Base-by-base conservation (phyloP, 2,329 filamentous ascomycete genomes). In the Drechslera avenae region DNA sequence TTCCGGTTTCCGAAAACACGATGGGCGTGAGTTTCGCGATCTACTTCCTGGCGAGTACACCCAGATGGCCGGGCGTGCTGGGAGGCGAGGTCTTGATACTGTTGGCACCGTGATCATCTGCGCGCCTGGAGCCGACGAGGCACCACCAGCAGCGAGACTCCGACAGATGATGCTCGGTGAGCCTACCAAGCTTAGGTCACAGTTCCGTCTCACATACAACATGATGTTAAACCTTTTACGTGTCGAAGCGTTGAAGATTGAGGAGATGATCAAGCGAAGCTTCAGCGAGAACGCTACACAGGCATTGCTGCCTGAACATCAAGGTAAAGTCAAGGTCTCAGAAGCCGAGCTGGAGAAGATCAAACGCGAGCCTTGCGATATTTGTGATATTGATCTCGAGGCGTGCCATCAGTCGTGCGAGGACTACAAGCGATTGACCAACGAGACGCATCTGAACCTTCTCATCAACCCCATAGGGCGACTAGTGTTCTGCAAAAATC, bases 211-310 rank as follows among this genome's bases (percentile, higher is more conserved):
- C 39, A 99, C 95, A 0, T 99, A 99, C 79, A 99, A 97, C 76
- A 99, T 99, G 94, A 99, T 99, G 54, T 79, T 99, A 23, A 99
- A 97, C 68, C 80, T 99, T 26, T 80, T 99, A 40, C 88, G 94
- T 30, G 94, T 99, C 2, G 94, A 99, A 73, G 94, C 94, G 2
- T 77, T 99, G 59, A 97, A 97, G 78, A 97, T 99, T 63, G 94
- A 99, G 73, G 94, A 99, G 75, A 99, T 99, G 94, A 99, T 99
- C 79, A 99, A 99, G 81, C 88, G 94, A 60, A 97, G 92, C 73
- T 99, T 99, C 79, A 97, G 93, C 44, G 94, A 99, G 73, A 94
- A 99, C 74, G 93, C 93, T 18, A 97, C 93, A 0, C 94, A 99
- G 69, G 92, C 95, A 56, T 77, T 97, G 10, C 79, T 97, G 1